Base-by-base conservation (phyloP, 257 asterid species). In the Solanum pinnatisectum region DNA sequence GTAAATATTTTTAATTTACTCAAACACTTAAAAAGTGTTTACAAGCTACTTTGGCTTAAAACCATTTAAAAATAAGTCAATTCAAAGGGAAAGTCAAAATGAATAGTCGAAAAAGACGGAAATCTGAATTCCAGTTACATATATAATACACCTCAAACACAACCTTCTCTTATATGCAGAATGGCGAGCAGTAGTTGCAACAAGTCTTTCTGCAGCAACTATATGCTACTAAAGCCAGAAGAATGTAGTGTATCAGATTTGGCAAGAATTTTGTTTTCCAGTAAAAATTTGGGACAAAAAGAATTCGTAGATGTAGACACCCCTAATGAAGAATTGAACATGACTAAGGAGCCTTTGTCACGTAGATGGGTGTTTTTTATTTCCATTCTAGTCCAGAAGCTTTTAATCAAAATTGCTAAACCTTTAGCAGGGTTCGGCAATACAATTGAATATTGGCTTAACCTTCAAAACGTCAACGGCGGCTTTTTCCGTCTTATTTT, bases 401-500 rank as follows among this genome's bases (percentile, higher is more conserved):
- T 59, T 32, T 83, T 91, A 16, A 88, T 67, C 7, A 42, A 13
- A 7, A 25, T 5, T 25, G 16, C 93, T 0, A 91, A 88, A n/a
- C 95, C 95, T 22, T 16, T 94, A 93, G 91, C 93, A 0, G 10
- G 65, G 1, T 23, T 88, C 20, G 98, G 99, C 30, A 89, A 92
- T 12, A 87, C 84, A 0, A 56, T 92, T 15, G 98, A 96, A 88
- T n/a, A 92, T 25, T 96, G 98, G 93, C 89, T 96, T 4, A 95
- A 95, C 88, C 87, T 95, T 88, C 73, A 92, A 18, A 90, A 92
- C 0, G 73, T 60, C 16, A 93, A 96, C 84, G 91, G 90, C 20
- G 90, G 92, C 11, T 86, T 92, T 2, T 25, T 84, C 74, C 10
- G 52, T 59, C 37, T 59, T 60, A 5, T 84, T 60, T 84, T 44